A percentile compares a stretch with the other conserved stretches of the same genome.
phyloP scores from a whole-genome alignment of 2,329 filamentous ascomycete genomes.

The Exophiala sp. region DNA sequence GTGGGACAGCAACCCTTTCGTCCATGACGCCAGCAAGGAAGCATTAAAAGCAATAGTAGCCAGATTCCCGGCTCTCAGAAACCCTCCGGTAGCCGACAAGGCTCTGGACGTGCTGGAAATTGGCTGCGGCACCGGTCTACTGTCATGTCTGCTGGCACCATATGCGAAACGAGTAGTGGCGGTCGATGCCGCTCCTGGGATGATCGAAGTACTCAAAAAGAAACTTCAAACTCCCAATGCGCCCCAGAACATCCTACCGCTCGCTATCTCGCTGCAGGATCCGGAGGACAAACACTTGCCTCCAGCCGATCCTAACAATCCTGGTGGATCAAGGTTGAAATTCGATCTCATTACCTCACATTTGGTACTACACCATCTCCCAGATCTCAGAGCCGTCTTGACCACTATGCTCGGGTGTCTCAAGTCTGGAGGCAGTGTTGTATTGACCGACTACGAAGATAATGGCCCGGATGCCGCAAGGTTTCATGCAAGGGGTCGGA shows the following conservation, averaged over 20 bases:
- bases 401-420: slow-evolving; percentile 45
- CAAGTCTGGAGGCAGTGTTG: slow-evolving; percentile 44
- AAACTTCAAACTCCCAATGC: slow-evolving; percentile 38
- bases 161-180: slow-evolving; percentile 46
- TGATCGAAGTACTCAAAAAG: slow-evolving; percentile 47
- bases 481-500: slow-evolving; percentile 50
- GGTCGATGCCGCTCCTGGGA: slow-evolving; percentile 50
- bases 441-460: slow-evolving; percentile 55
- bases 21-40: slow-evolving; percentile 42
- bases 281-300: slow-evolving; percentile 45
- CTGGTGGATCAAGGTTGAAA: slow-evolving; percentile 32
- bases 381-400: slow-evolving; percentile 41
- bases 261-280: slow-evolving; percentile 46
- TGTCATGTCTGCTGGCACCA: slow-evolving; percentile 48
- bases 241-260: slow-evolving; percentile 41
- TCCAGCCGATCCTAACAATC: slow-evolving; percentile 30
- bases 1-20: slow-evolving; percentile 51
- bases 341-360: slow-evolving; percentile 52
- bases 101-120: slow-evolving; percentile 50
- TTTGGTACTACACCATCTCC: slow-evolving; percentile 53
- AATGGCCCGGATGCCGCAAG: slow-evolving; percentile 47
- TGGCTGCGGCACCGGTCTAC: slow-evolving; percentile 52
- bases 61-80: slow-evolving; percentile 34
- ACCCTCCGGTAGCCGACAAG: slow-evolving; percentile 20
- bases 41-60: slow-evolving; percentile 44